Conservation (phyloP, 306 rosid species). For the Vigna nakashimae region DNA sequence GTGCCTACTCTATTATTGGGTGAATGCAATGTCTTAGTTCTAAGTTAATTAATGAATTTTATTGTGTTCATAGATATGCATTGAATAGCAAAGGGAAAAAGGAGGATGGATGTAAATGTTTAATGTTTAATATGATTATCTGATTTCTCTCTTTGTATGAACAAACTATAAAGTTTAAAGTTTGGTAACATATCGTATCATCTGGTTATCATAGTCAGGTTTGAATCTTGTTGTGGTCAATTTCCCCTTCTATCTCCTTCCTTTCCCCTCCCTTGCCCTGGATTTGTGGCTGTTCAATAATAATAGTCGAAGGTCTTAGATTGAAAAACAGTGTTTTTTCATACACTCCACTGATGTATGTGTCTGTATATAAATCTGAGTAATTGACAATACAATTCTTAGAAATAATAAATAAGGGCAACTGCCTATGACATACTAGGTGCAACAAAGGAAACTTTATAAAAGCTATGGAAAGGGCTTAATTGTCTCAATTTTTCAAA, state of each 20-base stretch:
- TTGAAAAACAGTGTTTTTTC: too few relatives aligned
- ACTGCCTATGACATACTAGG: too few relatives aligned
- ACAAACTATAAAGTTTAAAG: not conserved
- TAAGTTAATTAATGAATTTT: not conserved
- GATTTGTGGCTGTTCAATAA: not conserved
- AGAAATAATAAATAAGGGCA: too few relatives aligned
- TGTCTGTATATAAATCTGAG: too few relatives aligned
- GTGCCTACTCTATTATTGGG: conserved; percentile 6
- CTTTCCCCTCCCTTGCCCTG: not conserved
- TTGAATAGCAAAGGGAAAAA: not conserved
- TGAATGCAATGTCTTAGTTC: conserved; percentile 16
- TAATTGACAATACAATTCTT: too few relatives aligned
- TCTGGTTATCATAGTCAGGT: conserved; percentile 12
- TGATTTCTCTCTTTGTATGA: not conserved
- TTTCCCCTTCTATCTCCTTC: not conserved
- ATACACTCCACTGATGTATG: too few relatives aligned
- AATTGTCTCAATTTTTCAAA: too few relatives aligned
- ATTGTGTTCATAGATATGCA: not conserved
- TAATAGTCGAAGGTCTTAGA: not conserved
- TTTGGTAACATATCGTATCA: not conserved
- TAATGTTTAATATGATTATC: conserved; percentile 12
- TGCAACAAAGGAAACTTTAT: too few relatives aligned
- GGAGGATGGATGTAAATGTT: not conserved
- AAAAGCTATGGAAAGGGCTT: too few relatives aligned
- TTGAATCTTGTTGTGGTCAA: not conserved